Base-by-base conservation (phyloP, 495 filamentous ascomycete genomes). In the Annulohypoxylon bovei region DNA sequence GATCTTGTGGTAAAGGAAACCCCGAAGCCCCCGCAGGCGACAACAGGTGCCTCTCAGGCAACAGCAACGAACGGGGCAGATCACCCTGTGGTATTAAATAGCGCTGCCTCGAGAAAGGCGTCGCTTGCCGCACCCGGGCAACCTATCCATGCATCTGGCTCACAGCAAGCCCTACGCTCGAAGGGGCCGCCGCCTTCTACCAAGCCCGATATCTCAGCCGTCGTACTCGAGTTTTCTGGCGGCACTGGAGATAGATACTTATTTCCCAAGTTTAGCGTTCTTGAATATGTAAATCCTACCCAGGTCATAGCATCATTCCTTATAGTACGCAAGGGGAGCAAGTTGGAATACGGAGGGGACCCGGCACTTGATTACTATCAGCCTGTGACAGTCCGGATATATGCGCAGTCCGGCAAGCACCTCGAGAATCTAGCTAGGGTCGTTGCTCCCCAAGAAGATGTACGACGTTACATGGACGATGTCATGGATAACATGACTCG, bases 171-270 rank as follows among this genome's bases (percentile, higher is more conserved):
- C 16, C 78, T 85, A 6, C 82, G 81, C 18, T 86, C 85, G 27
- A 88, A 83, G 65, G 86, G 85, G 5, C 86, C 85, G 0, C 78
- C 82, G n/a, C 77, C 83, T 27, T 78, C 79, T 14, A 79, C 81
- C 4, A 87, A 89, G 57, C 81, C 89, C 6, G 88, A 92, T 70
- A 89, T 90, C 74, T 87, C 88, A 37, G 87, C 91, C 14, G 83
- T 97, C 2, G 88, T 94, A 8, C 92, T 99, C 58, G 95, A 97
- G 75, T 97, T 97, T 71, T 84, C 88, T 1, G 89, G 90, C 53
- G 88, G 90, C 30, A 90, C 88, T 7, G 93, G 93, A 8, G 95
- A 98, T 75, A 89, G 94, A 18, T 98, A 93, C 75, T 77, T 94
- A 18, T 95, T 99, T 74, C 95, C 95, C 0, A 93, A 92, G 76